Evolutionary conservation across 441 rosid genomes (phyloP), one percentile per base, ranked within the genome.

Genomic region (Populus hybrid): DNA sequence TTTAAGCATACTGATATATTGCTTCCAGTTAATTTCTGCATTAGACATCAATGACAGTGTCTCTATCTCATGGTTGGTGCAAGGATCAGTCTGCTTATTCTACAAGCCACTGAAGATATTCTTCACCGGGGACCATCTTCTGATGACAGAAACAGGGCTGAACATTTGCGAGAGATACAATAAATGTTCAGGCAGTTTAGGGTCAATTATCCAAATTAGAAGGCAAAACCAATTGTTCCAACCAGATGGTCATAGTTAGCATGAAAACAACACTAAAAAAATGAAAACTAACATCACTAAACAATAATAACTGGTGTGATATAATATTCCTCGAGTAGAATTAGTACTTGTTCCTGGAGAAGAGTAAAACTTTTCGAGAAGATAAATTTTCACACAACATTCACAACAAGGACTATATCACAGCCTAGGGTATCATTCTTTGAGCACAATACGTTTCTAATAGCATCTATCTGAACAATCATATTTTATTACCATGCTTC

Each of bases 111-210:
- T 38, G 21, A 26, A 42, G 78, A 67, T 75, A 40, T 46, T 75
- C 19, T 67, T 75, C 71, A 26, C 78, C 3, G 78, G 78, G 64
- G 78, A 75, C 71, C 78, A 75, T 75, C 65, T 75, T 9, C 16
- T 12, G 23, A 75, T 67, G 78, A 67, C 71, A 26, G 78, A 75
- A 42, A 28, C 36, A 40, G 78, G 78, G 40, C 71, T 67, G 78
- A 75, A 40, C 78, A 67, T 75, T 40, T 36, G 12, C 26, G 77
- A 75, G 77, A 42, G 18, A 75, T 75, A 28, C 72, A 75, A 75
- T 42, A 32, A 30, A 21, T 66, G 16, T 46, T 75, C 50, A 67
- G 78, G 78, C 40, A 66, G 38, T 40, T 38, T 4, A 7, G 9
- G 32, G 32, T 30, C 50, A 35, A 40, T 67, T 67, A 40, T 42